These are phyloP conservation scores for Chrysopogon serrulatus DNA, from an alignment of 176 grass and related monocot species.

Conservation along the genomic window DNA sequence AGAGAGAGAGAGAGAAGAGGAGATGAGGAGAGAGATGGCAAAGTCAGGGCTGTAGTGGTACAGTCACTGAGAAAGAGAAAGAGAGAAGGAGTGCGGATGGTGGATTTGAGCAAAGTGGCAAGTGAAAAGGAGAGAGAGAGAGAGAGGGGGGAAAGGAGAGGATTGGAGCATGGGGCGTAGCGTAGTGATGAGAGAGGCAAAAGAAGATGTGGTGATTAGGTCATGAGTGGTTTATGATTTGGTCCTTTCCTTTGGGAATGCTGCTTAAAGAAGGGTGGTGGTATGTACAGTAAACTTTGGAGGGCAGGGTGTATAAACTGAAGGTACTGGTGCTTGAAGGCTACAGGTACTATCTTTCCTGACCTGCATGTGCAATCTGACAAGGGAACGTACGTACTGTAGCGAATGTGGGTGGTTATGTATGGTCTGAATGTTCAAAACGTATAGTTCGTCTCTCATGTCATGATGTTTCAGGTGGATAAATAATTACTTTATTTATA, in stretches of 20 bases:
- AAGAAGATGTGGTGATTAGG: constrained; percentile 74
- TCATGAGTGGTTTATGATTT: constrained; percentile 98
- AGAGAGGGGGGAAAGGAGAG: constrained; percentile 10
- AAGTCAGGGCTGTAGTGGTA: constrained; percentile 34
- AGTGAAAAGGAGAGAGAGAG: constrained; percentile 47
- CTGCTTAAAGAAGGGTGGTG: constrained; percentile 23
- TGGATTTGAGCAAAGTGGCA: constrained; percentile 47
- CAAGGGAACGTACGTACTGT: not conserved
- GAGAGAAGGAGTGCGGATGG: constrained; percentile 10
- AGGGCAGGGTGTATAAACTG: constrained; percentile 30
- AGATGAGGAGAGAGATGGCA: constrained; percentile 18
- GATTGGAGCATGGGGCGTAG: constrained; percentile 38
- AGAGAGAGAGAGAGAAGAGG: not conserved
- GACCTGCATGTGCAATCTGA: constrained; percentile 32
- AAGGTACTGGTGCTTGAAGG: constrained; percentile 33
- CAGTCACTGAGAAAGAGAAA: constrained; percentile 55
- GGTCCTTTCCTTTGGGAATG: constrained; percentile 56
- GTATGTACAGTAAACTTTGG: constrained; percentile 14
- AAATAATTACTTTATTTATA: not conserved
- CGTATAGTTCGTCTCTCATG: not conserved
- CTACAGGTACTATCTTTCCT: constrained; percentile 29
- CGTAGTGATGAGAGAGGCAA: constrained; percentile 45
- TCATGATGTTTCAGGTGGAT: not conserved
- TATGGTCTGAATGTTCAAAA: constrained; percentile 5
- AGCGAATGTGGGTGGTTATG: not conserved